These are phyloP conservation scores for Cordyceps cateniannulata DNA, from an alignment of 2,329 filamentous ascomycete species.

Conservation along the genomic window DNA sequence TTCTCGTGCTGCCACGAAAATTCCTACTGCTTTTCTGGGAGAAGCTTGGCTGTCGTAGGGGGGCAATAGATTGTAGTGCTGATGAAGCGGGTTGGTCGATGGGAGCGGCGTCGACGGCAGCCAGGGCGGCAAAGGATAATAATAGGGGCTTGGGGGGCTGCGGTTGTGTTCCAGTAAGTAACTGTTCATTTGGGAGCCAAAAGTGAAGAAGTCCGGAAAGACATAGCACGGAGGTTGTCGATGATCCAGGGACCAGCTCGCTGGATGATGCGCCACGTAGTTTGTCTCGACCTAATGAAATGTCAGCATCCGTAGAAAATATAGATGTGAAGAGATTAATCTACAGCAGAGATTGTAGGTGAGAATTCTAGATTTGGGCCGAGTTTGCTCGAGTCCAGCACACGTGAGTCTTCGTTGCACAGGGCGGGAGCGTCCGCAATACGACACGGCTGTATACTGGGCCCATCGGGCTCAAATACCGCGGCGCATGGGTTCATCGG, in stretches of 20 bases:
- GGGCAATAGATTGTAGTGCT: not conserved
- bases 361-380: not conserved
- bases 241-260: not conserved
- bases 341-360: not conserved
- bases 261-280: not conserved
- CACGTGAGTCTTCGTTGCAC: conserved; percentile 3
- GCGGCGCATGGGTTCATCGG: conserved; percentile 7
- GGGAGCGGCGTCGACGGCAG: not conserved
- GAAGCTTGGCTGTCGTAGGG: not conserved
- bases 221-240: not conserved
- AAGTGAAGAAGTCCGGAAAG: not conserved
- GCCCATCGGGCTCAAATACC: not conserved
- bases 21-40: not conserved
- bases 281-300: not conserved
- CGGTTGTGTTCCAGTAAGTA: not conserved
- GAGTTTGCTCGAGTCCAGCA: not conserved
- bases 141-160: not conserved
- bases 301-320: not conserved
- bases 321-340: not conserved
- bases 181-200: not conserved
- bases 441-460: not conserved
- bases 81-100: not conserved
- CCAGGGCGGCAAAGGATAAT: not conserved
- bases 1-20: not conserved
- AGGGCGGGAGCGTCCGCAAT: not conserved